Conservation (phyloP, 805 yeast species). For the Millerago galiae region DNA sequence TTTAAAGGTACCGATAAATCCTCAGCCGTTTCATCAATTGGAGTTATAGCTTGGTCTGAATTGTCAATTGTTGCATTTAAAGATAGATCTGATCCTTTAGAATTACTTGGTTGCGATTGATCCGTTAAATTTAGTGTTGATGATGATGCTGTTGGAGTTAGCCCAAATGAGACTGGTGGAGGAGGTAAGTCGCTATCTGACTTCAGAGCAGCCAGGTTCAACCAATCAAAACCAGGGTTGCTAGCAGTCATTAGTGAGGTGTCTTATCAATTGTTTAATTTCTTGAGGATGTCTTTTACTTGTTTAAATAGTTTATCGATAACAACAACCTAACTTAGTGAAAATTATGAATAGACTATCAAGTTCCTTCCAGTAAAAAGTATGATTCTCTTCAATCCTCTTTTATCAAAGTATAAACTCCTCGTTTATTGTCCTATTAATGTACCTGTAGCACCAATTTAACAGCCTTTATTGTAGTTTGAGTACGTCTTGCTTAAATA, state of each 20-base stretch:
- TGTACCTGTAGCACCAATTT: too few relatives aligned
- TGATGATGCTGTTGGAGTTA: constrained; percentile 21
- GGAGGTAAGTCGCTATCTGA: constrained; percentile 32
- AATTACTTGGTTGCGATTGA: not conserved
- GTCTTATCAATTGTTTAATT: not conserved
- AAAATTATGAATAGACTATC: too few relatives aligned
- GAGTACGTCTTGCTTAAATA: too few relatives aligned
- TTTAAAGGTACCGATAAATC: constrained; percentile 53
- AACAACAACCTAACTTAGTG: too few relatives aligned
- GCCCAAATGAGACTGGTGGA: constrained; percentile 48
- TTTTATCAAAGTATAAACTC: too few relatives aligned
- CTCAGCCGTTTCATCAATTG: constrained; percentile 14
- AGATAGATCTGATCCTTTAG: not conserved
- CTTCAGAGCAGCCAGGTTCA: constrained; percentile 35
- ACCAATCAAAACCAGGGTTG: constrained; percentile 44
- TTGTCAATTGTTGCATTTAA: too few relatives aligned
- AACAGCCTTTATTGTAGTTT: too few relatives aligned
- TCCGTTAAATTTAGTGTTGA: constrained; percentile 14
- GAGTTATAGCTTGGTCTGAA: not conserved
- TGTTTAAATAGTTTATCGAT: too few relatives aligned
- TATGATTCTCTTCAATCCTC: too few relatives aligned
- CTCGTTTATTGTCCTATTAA: too few relatives aligned
- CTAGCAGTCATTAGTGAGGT: not conserved
- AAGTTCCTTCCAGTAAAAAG: too few relatives aligned
- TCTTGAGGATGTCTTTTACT: not conserved